These are phyloP conservation scores for Fusarium clavum DNA, from an alignment of 2,329 filamentous ascomycete species.

Conservation along the genomic window DNA sequence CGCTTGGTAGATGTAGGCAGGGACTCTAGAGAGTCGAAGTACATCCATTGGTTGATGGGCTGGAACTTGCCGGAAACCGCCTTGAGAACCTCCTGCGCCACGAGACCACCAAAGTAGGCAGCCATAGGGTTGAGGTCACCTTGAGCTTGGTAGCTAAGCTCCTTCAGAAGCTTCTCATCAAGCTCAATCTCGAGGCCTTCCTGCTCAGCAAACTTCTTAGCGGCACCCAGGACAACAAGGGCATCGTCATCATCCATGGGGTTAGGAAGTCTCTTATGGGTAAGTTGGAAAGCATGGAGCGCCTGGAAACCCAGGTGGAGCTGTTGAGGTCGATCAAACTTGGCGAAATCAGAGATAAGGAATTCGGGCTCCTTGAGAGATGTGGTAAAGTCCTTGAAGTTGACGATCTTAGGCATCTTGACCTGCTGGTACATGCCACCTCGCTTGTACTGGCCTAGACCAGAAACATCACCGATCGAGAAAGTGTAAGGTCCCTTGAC, in stretches of 20 bases:
- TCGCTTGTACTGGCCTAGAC: slow-evolving; percentile 85
- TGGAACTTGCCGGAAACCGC: slow-evolving; percentile 98
- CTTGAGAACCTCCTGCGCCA: slow-evolving; percentile 95
- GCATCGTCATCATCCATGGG: slow-evolving; percentile 90
- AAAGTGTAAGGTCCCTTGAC: slow-evolving; percentile 98
- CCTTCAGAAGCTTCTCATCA: slow-evolving; percentile 91
- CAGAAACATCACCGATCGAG: slow-evolving; percentile 92
- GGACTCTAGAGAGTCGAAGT: slow-evolving; percentile 98
- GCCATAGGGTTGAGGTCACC: slow-evolving; percentile 94
- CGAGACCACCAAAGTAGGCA: slow-evolving; percentile 92
- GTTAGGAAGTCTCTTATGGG: slow-evolving; percentile 79
- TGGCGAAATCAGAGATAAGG: slow-evolving; percentile 94
- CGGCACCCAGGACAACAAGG: slow-evolving; percentile 77
- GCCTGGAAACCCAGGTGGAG: slow-evolving; percentile 94
- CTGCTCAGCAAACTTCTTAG: slow-evolving; percentile 78
- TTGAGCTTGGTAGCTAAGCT: slow-evolving; percentile 92
- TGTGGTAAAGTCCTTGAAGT: slow-evolving; percentile 84
- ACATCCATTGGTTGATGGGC: slow-evolving; percentile 95
- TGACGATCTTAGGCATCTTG: slow-evolving; percentile 95
- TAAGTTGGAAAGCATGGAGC: slow-evolving; percentile 84
- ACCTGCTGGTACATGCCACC: slow-evolving; percentile 95
- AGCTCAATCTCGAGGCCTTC: slow-evolving; percentile 77
- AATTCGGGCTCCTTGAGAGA: slow-evolving; percentile 90
- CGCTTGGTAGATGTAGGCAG: slow-evolving; percentile 80
- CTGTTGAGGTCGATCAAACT: slow-evolving; percentile 94